Base-by-base conservation (phyloP, 257 asterid species). In the Nicotiana noctiflora region DNA sequence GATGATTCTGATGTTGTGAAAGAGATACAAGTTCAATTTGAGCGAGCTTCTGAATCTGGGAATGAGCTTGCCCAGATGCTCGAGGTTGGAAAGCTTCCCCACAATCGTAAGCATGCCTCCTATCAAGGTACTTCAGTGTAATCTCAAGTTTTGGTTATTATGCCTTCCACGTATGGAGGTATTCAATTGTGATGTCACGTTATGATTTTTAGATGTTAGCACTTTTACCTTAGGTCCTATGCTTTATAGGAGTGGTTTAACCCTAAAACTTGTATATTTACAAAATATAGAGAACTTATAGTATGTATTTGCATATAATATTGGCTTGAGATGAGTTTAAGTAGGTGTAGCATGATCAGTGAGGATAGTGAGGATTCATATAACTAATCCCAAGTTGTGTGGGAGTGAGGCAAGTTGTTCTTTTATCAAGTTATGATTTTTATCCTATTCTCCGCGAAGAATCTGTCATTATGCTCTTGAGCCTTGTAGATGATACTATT, bases 51-150 rank as follows among this genome's bases (percentile, higher is more conserved):
- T 5, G 97, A 92, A 80, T 90, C 89, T 21, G 98, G 96, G 57
- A 84, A 72, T 34, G 97, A 92, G 87, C 92, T 95, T 51, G 90
- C 93, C 2, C 88, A 83, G 88, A 84, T 93, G 82, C 97, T 95
- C 57, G 99, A 95, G 88, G 97, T 88, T 83, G 99, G 99, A 81
- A 91, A 88, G 92, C 90, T 84, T 85, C 98, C 93, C 1, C 89
- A 92, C 83, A 91, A 93, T 61, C 89, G 91, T 7, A 95, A 89
- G 88, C 90, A 93, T 18, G 91, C 92, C 68, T 92, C 94, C 27
- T 88, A 85, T 83, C 93, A 89, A 84, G 98, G 98, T 91, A 86
- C 78, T 72, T 72, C 2, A 10, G 25, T 23, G 40, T 72, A 23
- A 49, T 23, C 61, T 23, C 61, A 23, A 49, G 61, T 72, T 72